Percentiles rank a stretch among this genome's conserved stretches.
Evolutionary conservation across 805 yeast genomes (phyloP).

Genomic region (Candida insectalens): DNA sequence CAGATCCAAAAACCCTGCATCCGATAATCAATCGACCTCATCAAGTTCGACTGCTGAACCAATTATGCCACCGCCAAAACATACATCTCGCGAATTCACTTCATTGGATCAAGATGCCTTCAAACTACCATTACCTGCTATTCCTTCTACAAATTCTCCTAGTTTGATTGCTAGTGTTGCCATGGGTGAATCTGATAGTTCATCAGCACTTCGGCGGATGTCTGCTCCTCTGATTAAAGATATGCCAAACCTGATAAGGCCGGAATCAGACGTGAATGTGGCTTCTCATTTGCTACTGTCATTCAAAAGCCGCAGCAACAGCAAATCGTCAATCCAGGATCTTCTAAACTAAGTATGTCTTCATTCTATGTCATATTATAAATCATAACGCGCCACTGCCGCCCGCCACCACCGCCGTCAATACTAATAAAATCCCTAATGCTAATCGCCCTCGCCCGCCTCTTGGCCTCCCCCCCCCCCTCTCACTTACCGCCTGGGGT

Average conservation of each 20-base stretch:
- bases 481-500: too few relatives aligned
- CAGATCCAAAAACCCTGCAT: neutral
- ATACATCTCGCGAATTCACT: neutral
- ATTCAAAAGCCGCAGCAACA: constrained; percentile 8
- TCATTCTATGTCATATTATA: too few relatives aligned
- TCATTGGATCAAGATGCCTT: constrained; percentile 7
- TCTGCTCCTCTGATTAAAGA: neutral
- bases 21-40: neutral
- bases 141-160: constrained; percentile 4
- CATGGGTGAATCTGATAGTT: neutral
- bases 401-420: neutral
- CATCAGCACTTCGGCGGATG: neutral
- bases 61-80: constrained; percentile 1
- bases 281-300: constrained; percentile 13
- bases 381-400: too few relatives aligned
- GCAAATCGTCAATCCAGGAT: constrained; percentile 4
- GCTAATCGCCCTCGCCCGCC: too few relatives aligned
- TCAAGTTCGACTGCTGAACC: constrained; percentile 2
- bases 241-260: neutral
- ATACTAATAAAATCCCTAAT: neutral
- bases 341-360: constrained; percentile 4
- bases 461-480: too few relatives aligned
- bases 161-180: neutral
- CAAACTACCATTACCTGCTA: constrained; percentile 20
- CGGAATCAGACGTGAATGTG: constrained; percentile 3